Percentiles rank a stretch among this genome's conserved stretches.
phyloP scores from a whole-genome alignment of 2,329 filamentous ascomycete species.

The Fusarium brachygibbosum region DNA sequence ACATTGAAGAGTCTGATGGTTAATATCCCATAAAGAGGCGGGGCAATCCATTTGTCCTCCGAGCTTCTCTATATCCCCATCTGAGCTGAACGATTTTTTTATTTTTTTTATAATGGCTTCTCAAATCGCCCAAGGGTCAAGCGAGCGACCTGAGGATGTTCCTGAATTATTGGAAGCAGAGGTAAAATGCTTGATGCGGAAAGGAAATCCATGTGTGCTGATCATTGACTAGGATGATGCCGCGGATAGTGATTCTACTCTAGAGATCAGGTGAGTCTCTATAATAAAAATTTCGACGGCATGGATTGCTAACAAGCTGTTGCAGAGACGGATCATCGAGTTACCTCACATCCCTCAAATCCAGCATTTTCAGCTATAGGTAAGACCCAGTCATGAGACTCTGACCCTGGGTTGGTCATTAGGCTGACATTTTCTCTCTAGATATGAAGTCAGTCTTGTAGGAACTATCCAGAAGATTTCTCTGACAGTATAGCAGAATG shows the following conservation, averaged over 20 bases:
- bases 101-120: background rate
- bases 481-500: constrained; percentile 19
- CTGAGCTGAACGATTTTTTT: accelerated
- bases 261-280: constrained; percentile 1
- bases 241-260: constrained; percentile 5
- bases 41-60: background rate
- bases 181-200: background rate
- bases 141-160: background rate
- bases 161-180: constrained; percentile 2
- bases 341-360: constrained; percentile 29
- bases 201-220: background rate
- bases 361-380: constrained; percentile 35
- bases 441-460: constrained; percentile 22
- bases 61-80: background rate
- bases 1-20: background rate
- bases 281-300: accelerated
- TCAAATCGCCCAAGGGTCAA: background rate
- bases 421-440: background rate
- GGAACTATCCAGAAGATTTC: accelerated
- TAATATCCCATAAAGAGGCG: constrained; percentile 22
- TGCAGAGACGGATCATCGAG: constrained; percentile 15
- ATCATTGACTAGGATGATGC: background rate
- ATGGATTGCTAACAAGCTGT: background rate
- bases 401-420: accelerated
- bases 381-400: background rate